Evolutionary conservation across 495 filamentous ascomycete species (phyloP), one percentile per base, ranked within the genome.

Genomic region (Xylaria sp.): DNA sequence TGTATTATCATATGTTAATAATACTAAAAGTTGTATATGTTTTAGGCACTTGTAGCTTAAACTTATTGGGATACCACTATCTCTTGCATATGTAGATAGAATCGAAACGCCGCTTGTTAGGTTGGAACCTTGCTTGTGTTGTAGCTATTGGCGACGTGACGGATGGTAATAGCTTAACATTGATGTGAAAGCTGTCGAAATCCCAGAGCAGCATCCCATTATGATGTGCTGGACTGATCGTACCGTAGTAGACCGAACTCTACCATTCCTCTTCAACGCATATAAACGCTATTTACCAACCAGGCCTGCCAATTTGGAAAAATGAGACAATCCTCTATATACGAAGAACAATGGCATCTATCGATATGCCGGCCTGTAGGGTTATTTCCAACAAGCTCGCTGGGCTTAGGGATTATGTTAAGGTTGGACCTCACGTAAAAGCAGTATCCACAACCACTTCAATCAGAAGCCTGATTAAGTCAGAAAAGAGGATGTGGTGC

Each of bases 11-110:
- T 68, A 29, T 59, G 59, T 17, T 15, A 31, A 19, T 14, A 52
- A 11, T 19, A 17, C n/a, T 9, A 52, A 62, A 62, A n/a, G 31
- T 11, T 69, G 44, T 69, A 69, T 62, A 69, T 62, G 19, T 11
- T 46, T 4, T 33, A 50, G 41, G 55, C 8, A 31, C 21, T 35
- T 11, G 17, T 11, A 26, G 35, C 35, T 4, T 12, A 7, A 8
- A 2, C 5, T 21, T 1, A 11, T 35, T 14, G n/a, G 24, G 31
- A 69, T 59, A 44, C 40, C 66, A 33, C 52, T 31, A 58, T 41
- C 37, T 58, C 66, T n/a, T 68, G 66, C 59, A 37, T 68, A 58
- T 68, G 35, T 29, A 40, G 24, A 66, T 24, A 55, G 33, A 26
- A 67, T 31, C 7, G 4, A 41, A 67, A 24, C 11, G 43, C 4